A percentile compares a stretch with the other conserved stretches of the same genome.
Conservation (phyloP, 2,329 filamentous ascomycete genomes). For the Knoxdaviesia proteae region DNA sequence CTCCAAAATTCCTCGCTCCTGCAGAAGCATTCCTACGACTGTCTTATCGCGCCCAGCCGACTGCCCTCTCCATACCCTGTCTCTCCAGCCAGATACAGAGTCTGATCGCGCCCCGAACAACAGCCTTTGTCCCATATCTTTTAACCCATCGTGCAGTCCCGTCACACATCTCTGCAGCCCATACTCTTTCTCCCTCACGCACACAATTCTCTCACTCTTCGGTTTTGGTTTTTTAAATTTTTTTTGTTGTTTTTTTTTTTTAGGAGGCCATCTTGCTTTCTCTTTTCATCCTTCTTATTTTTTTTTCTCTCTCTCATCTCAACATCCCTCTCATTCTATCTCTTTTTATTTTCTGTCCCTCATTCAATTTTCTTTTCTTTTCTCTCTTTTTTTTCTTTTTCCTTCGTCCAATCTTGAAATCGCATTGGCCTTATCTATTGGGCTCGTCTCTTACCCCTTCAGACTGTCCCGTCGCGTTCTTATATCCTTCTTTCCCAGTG, state of each 20-base stretch:
- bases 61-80: too few species aligned
- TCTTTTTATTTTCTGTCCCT: not conserved
- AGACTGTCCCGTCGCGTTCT: not conserved
- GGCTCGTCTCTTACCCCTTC: not conserved
- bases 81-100: too few species aligned
- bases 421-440: not conserved
- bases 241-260: not conserved
- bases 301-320: not conserved
- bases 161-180: too few species aligned
- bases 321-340: not conserved
- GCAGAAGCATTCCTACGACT: too few species aligned
- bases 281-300: not conserved
- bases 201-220: too few species aligned
- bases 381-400: not conserved
- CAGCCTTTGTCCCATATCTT: too few species aligned
- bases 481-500: not conserved
- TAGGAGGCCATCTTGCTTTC: not conserved
- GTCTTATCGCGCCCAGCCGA: too few species aligned
- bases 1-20: too few species aligned
- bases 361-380: not conserved
- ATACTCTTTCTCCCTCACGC: too few species aligned
- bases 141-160: too few species aligned
- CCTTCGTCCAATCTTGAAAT: not conserved
- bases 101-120: too few species aligned
- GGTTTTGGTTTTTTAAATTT: not conserved